Evolutionary conservation across 441 rosid genomes (phyloP), one percentile per base, ranked within the genome.

Genomic region (Jatropha podagrica): DNA sequence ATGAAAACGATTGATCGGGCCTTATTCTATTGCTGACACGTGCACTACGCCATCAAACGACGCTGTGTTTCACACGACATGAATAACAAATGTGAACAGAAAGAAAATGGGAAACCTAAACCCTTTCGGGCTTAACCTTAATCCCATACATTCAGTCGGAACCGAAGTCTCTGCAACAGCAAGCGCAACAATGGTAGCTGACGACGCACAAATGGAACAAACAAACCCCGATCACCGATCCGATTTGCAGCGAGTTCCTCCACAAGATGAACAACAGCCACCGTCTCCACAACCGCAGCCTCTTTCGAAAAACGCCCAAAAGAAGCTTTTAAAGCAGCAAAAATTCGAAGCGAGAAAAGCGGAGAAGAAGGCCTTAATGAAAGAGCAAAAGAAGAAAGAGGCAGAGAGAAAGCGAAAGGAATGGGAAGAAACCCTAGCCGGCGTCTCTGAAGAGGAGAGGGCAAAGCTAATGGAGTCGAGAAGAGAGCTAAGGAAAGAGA

Each of bases 311-410:
- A 92, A 73, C 27, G 95, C 96, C 40, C 92, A 88, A 74, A 95
- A 92, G 88, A 92, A 87, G 89, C 89, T 85, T 4, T 74, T 93
- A 81, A 95, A 86, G 86, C 98, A 89, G 74, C 88, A 85, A 81
- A 86, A 81, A 70, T 92, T 51, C 83, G 93, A 88, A 76, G 94
- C 85, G 40, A 89, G 86, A 88, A 95, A 93, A 78, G 90, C 94
- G 6, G 97, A 91, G 92, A 95, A 91, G 85, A 92, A 93, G 81
- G 97, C 97, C 12, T 76, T 46, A 4, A 72, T 80, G 77, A 92
- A 93, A 79, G 91, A 83, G 83, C 88, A 85, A n/a, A 94, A 88
- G 87, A 83, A 64, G 86, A 83, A 78, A 62, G 95, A 90, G 20
- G 87, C 71, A 0, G 97, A 90, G 86, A 81, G 92, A 77, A 90